Evolutionary conservation across 768 basidiomycete species (phyloP), one percentile per base, ranked within the genome.

Genomic region (Boletus rufocinnamomeus): DNA sequence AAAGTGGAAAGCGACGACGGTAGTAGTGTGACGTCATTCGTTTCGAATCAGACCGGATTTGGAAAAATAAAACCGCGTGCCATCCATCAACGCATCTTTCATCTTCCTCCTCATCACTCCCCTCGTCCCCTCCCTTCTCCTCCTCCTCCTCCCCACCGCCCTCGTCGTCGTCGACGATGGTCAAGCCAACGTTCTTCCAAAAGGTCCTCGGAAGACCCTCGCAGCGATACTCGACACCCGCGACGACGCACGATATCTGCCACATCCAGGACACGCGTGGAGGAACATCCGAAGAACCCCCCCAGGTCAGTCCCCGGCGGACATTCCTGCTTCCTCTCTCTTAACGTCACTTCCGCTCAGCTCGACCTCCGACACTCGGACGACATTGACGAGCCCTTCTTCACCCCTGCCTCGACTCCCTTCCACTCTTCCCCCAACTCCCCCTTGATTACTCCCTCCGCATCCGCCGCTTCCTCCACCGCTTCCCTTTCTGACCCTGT

Each of bases 191-290:
- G 6, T 67, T 86, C 49, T 64, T 86, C 52, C 88, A 90, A 70
- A 78, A 77, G 41, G 69, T 89, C 45, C 77, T 91, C 44, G 81
- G 83, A 52, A 70, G 78, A 52, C 89, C 89, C 13, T 88, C 88
- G 1, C 84, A 88, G 68, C 74, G 79, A 0, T 91, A 91, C 69
- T 66, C 66, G 19, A 4, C 77, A 3, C 34, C 80, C 0, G 60
- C 47, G 32, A 54, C 62, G 34, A 44, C 56, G 1, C 28, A 45
- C 47, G 56, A 69, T 21, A 6, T 34, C 28, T 43, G 50, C 56
- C 52, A 58, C 16, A 35, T 25, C 44, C 30, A 52, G 50, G 35
- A 62, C 40, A n/a, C 35, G 38, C 52, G 28, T 40, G 51, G 41
- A 50, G 53, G 43, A 64, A 56, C 52, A 25, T 19, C 44, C 23